Base-by-base conservation (phyloP, 768 basidiomycete species). In the Rhodocollybia butyracea region DNA sequence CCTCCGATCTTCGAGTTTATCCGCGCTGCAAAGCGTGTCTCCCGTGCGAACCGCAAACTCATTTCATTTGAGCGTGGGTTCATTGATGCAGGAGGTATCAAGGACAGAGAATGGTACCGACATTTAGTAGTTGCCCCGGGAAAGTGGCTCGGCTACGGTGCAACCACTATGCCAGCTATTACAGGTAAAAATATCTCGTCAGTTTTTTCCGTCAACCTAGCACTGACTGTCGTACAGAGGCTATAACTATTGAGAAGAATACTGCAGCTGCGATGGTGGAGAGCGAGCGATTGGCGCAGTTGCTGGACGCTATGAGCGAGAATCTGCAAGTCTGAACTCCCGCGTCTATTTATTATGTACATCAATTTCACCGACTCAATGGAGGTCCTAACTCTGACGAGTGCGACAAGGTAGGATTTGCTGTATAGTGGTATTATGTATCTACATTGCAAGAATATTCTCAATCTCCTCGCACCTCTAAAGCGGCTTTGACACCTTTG, bases 141-240 rank as follows among this genome's bases (percentile, higher is more conserved):
- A 32, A 40, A 31, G 50, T 57, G 48, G 51, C 19, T 57, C 13
- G 88, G 89, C 3, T 91, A 92, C 63, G 91, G 91, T 6, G 89
- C 91, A 2, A 93, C 91, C 1, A 91, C 91, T 0, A 75, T 94
- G 57, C 93, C 91, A 1, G 90, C 78, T 15, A 71, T 94, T 27
- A n/a, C n/a, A n/a, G n/a, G n/a, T n/a, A n/a, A n/a, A n/a, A n/a
- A n/a, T n/a, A n/a, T n/a, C n/a, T n/a, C n/a, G n/a, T n/a, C n/a
- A n/a, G n/a, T n/a, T n/a, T n/a, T n/a, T n/a, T n/a, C n/a, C n/a
- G n/a, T n/a, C n/a, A n/a, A n/a, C n/a, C n/a, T n/a, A n/a, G n/a
- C n/a, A n/a, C n/a, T n/a, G n/a, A n/a, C n/a, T n/a, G n/a, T n/a
- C n/a, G n/a, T n/a, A 87, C 85, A 0, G 93, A 95, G 65, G 81